These are phyloP conservation scores for Trichodelitschia bisporula DNA, from an alignment of 495 filamentous ascomycete genomes.

Conservation along the genomic window DNA sequence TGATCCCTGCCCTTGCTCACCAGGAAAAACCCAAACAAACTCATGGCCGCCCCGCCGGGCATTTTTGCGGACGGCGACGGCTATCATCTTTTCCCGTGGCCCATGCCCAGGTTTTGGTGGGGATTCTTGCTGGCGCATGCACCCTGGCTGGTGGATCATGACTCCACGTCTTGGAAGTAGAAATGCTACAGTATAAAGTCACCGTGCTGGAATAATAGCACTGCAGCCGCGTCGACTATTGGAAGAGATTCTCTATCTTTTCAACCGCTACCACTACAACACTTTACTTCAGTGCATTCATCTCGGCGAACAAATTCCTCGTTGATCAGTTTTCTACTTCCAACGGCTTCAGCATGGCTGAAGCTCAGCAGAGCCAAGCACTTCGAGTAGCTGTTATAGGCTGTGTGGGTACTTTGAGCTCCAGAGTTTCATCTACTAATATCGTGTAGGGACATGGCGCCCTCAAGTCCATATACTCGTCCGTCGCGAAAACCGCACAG, in stretches of 20 bases:
- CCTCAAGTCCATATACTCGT: slow-evolving; percentile 70
- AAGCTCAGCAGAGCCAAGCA: slow-evolving; percentile 3
- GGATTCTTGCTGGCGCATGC: no score
- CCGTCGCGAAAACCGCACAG: slow-evolving; percentile 34
- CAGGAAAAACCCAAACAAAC: no score
- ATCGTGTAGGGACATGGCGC: slow-evolving; percentile 57
- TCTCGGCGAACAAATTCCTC: neutral
- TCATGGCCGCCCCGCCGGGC: no score
- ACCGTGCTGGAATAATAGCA: neutral
- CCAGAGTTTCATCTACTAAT: slow-evolving; percentile 6
- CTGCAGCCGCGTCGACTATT: neutral
- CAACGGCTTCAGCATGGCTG: neutral
- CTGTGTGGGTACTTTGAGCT: slow-evolving; percentile 33
- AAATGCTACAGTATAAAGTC: no score
- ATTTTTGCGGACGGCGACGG: no score
- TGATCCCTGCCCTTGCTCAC: no score
- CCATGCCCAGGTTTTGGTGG: no score
- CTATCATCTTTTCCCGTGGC: no score
- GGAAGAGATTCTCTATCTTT: no score
- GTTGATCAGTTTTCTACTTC: neutral
- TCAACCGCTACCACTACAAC: neutral
- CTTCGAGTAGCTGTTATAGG: slow-evolving; percentile 46
- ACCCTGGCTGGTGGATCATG: no score
- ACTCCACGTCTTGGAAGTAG: no score
- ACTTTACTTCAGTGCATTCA: neutral